Percentiles rank a stretch among this genome's conserved stretches.
phyloP scores from a whole-genome alignment of 2,329 filamentous ascomycete species.

The Hyphodiscus sp. region DNA sequence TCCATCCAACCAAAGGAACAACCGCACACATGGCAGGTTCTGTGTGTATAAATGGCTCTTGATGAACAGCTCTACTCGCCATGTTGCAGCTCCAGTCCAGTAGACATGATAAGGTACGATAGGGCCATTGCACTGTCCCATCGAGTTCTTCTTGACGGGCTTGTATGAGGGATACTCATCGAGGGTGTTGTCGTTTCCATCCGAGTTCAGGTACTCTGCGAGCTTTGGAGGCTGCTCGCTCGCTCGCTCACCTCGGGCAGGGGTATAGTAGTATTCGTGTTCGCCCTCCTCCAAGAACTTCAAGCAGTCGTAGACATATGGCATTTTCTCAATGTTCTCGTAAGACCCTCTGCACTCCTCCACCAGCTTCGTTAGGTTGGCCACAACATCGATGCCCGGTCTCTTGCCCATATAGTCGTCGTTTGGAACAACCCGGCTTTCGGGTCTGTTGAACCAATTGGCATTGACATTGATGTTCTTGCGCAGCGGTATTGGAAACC shows the following conservation, averaged over 20 bases:
- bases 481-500: slow-evolving; percentile 11
- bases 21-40: slow-evolving; percentile 46
- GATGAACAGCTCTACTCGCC: slow-evolving; percentile 49
- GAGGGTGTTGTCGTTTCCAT: slow-evolving; percentile 29
- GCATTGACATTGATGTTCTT: slow-evolving; percentile 43
- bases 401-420: slow-evolving; percentile 46
- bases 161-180: slow-evolving; percentile 29
- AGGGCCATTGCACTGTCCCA: slow-evolving; percentile 47
- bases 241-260: slow-evolving; percentile 27
- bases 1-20: slow-evolving; percentile 48
- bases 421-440: slow-evolving; percentile 41
- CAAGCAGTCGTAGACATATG: slow-evolving; percentile 45
- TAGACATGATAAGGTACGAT: slow-evolving; percentile 50
- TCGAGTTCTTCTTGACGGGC: slow-evolving; percentile 33
- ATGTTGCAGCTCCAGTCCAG: slow-evolving; percentile 51
- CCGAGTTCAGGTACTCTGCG: slow-evolving; percentile 31
- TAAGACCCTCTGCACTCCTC: slow-evolving; percentile 47
- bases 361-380: slow-evolving; percentile 44
- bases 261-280: slow-evolving; percentile 44
- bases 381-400: slow-evolving; percentile 46
- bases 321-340: slow-evolving; percentile 47
- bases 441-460: slow-evolving; percentile 47
- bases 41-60: slow-evolving; percentile 52
- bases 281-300: slow-evolving; percentile 43
- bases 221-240: slow-evolving; percentile 28